Evolutionary conservation across 345 rosid species (phyloP), one percentile per base, ranked within the genome.

Genomic region (Lepidium africanum): DNA sequence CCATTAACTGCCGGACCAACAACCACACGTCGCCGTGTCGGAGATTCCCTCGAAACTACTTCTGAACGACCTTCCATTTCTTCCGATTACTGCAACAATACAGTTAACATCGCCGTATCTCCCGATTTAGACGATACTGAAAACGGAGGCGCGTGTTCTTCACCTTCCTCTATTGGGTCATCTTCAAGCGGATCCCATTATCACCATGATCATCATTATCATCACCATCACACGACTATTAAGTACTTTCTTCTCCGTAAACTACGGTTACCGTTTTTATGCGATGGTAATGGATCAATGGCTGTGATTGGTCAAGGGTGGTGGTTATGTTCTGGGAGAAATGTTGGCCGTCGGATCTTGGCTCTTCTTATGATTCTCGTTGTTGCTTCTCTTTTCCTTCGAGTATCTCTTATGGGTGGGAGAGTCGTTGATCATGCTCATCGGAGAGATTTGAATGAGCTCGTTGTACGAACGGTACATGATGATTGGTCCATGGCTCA

Each of bases 21-120:
- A 32, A 78, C 94, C 33, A 80, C 92, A 25, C 83, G 99, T 32
- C 81, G 99, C 33, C 96, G 99, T 11, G 82, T 86, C 51, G 79
- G 81, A 11, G 82, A 79, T 65, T 70, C 80, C 5, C 59, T 68
- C 0, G 86, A 76, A 56, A 52, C 58, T 3, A 61, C 74, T 63
- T 70, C 72, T 11, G 79, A 76, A 49, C 40, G 79, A 59, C 76
- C 79, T 25, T 76, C 79, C 21, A 46, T 42, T 25, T 71, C 79
- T 17, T 72, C 77, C 5, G 77, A 77, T 62, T 66, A 77, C 68
- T 65, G 56, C 54, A 76, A 38, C 55, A 77, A 21, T 51, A 23
- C 58, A 10, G 59, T 52, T 37, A 77, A 46, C 73, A 65, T 53
- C 61, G 10, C 73, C 65, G 10, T 64, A 3, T 63, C 79, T 0